These are phyloP conservation scores for Kwoniella europaea DNA, from an alignment of 768 basidiomycete genomes.

Conservation along the genomic window DNA sequence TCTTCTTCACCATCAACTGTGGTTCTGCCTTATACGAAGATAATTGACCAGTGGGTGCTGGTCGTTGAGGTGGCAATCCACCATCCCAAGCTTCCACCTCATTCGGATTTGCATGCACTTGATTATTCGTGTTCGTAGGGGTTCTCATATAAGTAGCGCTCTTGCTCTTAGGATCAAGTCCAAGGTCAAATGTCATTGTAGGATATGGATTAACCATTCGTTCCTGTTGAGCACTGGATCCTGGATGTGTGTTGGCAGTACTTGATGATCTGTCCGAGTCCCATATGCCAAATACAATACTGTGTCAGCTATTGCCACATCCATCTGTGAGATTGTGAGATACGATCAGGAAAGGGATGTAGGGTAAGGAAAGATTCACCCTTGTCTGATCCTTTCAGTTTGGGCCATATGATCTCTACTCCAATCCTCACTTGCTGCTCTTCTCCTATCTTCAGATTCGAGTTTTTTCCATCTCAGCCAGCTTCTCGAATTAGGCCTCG, in stretches of 20 bases:
- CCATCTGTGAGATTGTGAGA: too few relatives aligned
- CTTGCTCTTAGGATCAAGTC: too few relatives aligned
- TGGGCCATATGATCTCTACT: background rate
- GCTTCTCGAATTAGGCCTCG: background rate
- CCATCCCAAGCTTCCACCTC: conserved; percentile 3
- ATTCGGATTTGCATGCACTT: background rate
- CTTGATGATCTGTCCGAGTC: background rate
- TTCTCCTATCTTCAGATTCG: background rate
- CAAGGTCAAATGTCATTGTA: too few relatives aligned
- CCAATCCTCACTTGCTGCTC: background rate
- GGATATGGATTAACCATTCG: background rate
- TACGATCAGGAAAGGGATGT: background rate
- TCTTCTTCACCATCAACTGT: background rate
- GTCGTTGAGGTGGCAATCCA: conserved; percentile 2
- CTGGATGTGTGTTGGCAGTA: background rate
- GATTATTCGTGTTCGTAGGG: too few relatives aligned
- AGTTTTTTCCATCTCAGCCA: background rate
- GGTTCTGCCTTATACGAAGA: background rate
- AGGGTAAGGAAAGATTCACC: background rate
- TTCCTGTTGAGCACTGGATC: background rate
- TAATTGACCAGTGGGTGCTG: background rate
- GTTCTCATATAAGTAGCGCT: too few relatives aligned
- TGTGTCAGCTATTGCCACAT: too few relatives aligned
- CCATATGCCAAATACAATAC: too few relatives aligned
- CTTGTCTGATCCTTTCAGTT: background rate